Evolutionary conservation across 257 asterid genomes (phyloP), one percentile per base, ranked within the genome.

Genomic region (Leptodermis oblonga): DNA sequence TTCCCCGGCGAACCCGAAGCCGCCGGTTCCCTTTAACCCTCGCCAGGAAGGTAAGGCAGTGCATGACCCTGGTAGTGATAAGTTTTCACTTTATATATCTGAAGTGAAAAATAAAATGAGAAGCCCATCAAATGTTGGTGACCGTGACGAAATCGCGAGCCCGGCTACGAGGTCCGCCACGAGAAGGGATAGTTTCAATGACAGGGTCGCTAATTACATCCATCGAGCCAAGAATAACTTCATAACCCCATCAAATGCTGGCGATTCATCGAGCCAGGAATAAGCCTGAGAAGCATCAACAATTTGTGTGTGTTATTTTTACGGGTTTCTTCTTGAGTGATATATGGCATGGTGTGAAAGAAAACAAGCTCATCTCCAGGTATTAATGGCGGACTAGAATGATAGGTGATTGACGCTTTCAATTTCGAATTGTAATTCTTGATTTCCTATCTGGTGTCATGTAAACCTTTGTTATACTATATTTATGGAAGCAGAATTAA

Each of bases 111-210:
- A 55, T 14, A 78, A 73, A 54, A 65, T 82, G 83, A 67, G 76
- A 60, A 77, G 43, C 33, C 34, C 46, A 5, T 78, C 90, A 3
- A 69, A 62, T 25, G 67, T 80, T 68, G 81, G 77, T 5, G 81
- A 23, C 36, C 77, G 49, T 11, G 53, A 52, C 5, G 51, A 8
- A 13, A n/a, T 10, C 42, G 67, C 14, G 49, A 49, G 45, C 23
- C 34, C 23, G 15, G 12, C 66, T 31, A 33, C 59, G 13, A 81
- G 73, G 65, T 49, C 26, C 20, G 56, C 80, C 2, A 67, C 76
- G 25, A 81, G 78, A 75, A 81, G 83, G 66, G 90, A 87, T 20
- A 88, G 91, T 67, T 79, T 86, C 49, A 80, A 84, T 61, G 84
- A 84, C 61, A 87, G 65, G 68, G 71, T 81, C 25, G 54, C 72